phyloP scores from a whole-genome alignment of 2,329 filamentous ascomycete genomes.

The Ambrosiella cleistominuta region DNA sequence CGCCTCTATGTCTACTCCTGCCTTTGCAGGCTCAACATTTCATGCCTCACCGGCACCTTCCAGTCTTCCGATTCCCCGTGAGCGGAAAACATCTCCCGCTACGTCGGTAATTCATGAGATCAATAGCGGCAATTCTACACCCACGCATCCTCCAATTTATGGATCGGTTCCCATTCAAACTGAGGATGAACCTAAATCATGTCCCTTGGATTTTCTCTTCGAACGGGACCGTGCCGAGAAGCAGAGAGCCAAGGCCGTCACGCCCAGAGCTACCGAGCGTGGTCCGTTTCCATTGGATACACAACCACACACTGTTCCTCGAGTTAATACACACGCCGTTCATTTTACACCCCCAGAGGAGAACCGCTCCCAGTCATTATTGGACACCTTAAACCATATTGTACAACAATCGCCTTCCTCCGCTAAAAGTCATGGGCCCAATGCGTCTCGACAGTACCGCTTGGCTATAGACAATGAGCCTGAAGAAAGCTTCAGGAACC shows the following conservation, averaged over 20 bases:
- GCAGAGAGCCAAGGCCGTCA: slow-evolving; percentile 25
- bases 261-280: background rate
- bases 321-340: background rate
- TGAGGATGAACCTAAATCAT: slow-evolving; percentile 30
- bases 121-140: background rate
- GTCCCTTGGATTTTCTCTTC: slow-evolving; percentile 81
- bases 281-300: background rate
- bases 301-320: slow-evolving; percentile 7
- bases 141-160: background rate
- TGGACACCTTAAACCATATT: slow-evolving; percentile 6
- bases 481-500: slow-evolving; percentile 4
- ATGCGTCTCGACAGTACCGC: slow-evolving; percentile 9
- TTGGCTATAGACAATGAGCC: slow-evolving; percentile 8
- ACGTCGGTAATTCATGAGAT: background rate
- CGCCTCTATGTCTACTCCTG: slow-evolving; percentile 22
- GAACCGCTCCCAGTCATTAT: background rate
- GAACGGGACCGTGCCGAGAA: slow-evolving; percentile 68
- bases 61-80: slow-evolving; percentile 76
- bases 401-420: slow-evolving; percentile 11
- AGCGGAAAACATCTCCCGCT: background rate
- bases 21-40: slow-evolving; percentile 86
- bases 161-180: background rate
- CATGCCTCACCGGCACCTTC: slow-evolving; percentile 87
- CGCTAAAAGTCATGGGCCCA: background rate
- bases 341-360: slow-evolving; percentile 7